Conservation (phyloP, 768 basidiomycete genomes). For the Panaeolus cyanescens region DNA sequence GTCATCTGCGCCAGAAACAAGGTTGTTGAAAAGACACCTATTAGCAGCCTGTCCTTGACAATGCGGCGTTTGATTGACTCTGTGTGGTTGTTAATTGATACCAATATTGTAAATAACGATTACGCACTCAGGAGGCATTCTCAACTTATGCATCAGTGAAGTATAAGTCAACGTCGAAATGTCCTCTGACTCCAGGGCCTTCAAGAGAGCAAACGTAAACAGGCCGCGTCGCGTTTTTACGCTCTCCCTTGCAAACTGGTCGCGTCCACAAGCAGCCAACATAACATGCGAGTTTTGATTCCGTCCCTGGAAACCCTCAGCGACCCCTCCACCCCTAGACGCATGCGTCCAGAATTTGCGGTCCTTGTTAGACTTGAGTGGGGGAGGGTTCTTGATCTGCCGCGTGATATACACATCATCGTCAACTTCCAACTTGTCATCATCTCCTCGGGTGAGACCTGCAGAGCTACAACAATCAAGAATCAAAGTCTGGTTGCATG, state of each 20-base stretch:
- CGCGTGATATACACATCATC: conserved; percentile 20
- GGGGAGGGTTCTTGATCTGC: conserved; percentile 26
- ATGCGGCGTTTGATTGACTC: conserved; percentile 34
- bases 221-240: conserved; percentile 24
- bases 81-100: neutral
- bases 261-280: conserved; percentile 41
- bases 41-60: conserved; percentile 34
- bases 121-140: conserved; percentile 28
- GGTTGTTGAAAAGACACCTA: conserved; percentile 32
- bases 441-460: conserved; percentile 29
- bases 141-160: conserved; percentile 31
- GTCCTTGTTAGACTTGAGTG: conserved; percentile 26
- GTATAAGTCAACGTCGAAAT: conserved; percentile 31
- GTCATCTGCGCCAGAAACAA: conserved; percentile 25
- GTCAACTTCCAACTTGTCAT: neutral
- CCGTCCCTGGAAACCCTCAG: conserved; percentile 22
- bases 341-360: conserved; percentile 17
- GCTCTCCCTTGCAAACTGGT: conserved; percentile 34
- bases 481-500: conserved; percentile 38
- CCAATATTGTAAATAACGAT: neutral
- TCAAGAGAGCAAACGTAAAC: conserved; percentile 32
- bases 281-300: conserved; percentile 40
- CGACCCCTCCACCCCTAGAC: conserved; percentile 13
- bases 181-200: conserved; percentile 20
- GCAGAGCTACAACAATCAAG: conserved; percentile 49